phyloP scores from a whole-genome alignment of 73 alveolate species.

The Paramecium sonneborni region DNA sequence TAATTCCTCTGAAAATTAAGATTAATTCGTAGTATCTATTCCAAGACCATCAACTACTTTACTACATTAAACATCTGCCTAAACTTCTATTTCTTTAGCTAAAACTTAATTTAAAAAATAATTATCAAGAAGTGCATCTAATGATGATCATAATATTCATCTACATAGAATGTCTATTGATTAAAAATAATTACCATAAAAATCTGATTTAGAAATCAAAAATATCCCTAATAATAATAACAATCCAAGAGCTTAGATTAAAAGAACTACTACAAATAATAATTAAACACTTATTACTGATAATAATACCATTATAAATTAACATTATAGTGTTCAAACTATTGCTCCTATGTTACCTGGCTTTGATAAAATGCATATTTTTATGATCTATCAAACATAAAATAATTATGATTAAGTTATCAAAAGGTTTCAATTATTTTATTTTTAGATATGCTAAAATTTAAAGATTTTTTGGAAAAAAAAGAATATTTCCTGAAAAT shows the following conservation, averaged over 20 bases:
- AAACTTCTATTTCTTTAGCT: background rate
- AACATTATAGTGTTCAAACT: background rate
- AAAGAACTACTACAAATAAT: background rate
- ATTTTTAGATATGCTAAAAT: background rate
- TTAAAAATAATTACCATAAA: background rate
- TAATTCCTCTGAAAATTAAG: background rate
- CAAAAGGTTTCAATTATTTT: background rate
- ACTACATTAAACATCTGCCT: background rate
- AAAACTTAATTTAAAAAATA: background rate
- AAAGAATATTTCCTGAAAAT: conserved; percentile 2
- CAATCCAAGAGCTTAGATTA: background rate
- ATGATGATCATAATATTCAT: background rate
- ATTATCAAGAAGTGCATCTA: background rate
- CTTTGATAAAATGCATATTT: conserved; percentile 27
- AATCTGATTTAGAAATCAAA: background rate
- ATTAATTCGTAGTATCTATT: background rate
- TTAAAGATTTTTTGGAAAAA: conserved; percentile 15
- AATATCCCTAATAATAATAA: background rate
- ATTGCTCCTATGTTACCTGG: background rate
- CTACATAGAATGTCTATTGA: background rate
- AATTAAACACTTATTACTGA: background rate
- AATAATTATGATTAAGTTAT: background rate
- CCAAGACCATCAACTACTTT: no score
- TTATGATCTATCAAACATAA: background rate
- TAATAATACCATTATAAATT: background rate